Base-by-base conservation (phyloP, 1,284 basidiomycete genomes). In the Cutaneotrichosporon sp. region DNA sequence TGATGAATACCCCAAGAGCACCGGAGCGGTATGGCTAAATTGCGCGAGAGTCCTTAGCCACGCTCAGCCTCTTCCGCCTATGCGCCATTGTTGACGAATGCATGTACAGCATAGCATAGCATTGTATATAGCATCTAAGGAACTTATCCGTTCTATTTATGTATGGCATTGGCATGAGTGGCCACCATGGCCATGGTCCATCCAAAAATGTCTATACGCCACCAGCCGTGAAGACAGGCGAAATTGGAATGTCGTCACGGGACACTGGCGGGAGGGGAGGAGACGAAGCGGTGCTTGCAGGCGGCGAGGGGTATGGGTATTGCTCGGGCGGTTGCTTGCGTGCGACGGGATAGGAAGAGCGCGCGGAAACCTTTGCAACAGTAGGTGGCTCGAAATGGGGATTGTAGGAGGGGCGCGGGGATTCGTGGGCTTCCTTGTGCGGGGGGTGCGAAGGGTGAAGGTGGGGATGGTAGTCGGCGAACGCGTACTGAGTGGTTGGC, bases 251-350 rank as follows among this genome's bases (percentile, higher is more conserved):
- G 32, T 46, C 45, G 33, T 34, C 32, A 17, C 22, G 45, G 5
- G 14, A 11, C 4, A 24, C 10, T 10, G 46, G 34, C 1, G 50
- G 43, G 9, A 59, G 46, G 7, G 71, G 68, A 7, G 69, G 65
- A 4, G 66, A 67, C 2, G 62, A 63, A 7, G 65, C 54, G 9
- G 63, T 62, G 22, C 66, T 66, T 11, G 66, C 62, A 1, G 71
- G 71, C 14, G 72, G 70, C 3, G 71, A 71, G 3, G 71, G 70
- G 46, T 71, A 70, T 17, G 52, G 68, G 46, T 71, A 70, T 25
- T 48, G 55, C 29, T 39, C 51, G 10, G 38, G 49, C 41, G 43
- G 50, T 22, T n/a, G 44, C 19, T 27, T 20, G 26, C 26, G 25
- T 12, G 26, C n/a, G 26, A 20, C 26, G 20, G 44, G 10, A n/a